Evolutionary conservation across 352 stramenopile species (phyloP).

Genomic region (Phytophthora tubulina): DNA sequence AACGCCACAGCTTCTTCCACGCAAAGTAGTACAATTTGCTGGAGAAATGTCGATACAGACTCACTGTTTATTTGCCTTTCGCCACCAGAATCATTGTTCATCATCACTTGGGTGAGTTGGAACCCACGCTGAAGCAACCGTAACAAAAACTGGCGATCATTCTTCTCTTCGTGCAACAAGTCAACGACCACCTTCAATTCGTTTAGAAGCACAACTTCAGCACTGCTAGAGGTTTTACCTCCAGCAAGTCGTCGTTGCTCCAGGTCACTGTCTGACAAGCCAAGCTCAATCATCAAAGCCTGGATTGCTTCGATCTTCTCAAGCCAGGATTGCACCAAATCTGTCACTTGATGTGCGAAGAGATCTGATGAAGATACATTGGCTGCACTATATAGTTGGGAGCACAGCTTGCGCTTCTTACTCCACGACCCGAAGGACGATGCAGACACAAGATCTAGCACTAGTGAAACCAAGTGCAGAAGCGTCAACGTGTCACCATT

Average conservation of each 20-base stretch:
- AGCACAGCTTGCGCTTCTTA: constrained; percentile 65
- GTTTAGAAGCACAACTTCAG: constrained; percentile 61
- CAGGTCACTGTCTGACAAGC: constrained; percentile 69
- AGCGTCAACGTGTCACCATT: constrained; percentile 42
- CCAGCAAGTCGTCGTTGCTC: constrained; percentile 56
- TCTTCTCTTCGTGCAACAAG: constrained; percentile 67
- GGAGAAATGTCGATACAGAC: constrained; percentile 29
- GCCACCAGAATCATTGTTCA: constrained; percentile 7
- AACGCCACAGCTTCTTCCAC: constrained; percentile 42
- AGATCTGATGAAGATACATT: constrained; percentile 39
- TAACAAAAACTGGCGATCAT: constrained; percentile 63
- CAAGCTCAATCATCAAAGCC: constrained; percentile 63
- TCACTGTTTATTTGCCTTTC: constrained; percentile 17
- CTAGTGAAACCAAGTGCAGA: constrained; percentile 64
- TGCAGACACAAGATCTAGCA: constrained; percentile 72
- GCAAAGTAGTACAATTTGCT: constrained; percentile 53
- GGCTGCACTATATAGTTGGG: constrained; percentile 44
- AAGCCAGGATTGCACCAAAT: constrained; percentile 58
- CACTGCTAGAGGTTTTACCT: constrained; percentile 31
- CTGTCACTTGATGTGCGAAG: constrained; percentile 60
- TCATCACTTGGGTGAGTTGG: constrained; percentile 49
- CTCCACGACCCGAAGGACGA: constrained; percentile 69
- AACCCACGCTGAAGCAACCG: constrained; percentile 71
- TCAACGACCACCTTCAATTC: constrained; percentile 77
- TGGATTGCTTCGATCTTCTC: constrained; percentile 68